A percentile compares a stretch with the other conserved stretches of the same genome.
Evolutionary conservation across 202 grass and related monocot species (phyloP).

Genomic region (Dendrocalamus latiflorus): DNA sequence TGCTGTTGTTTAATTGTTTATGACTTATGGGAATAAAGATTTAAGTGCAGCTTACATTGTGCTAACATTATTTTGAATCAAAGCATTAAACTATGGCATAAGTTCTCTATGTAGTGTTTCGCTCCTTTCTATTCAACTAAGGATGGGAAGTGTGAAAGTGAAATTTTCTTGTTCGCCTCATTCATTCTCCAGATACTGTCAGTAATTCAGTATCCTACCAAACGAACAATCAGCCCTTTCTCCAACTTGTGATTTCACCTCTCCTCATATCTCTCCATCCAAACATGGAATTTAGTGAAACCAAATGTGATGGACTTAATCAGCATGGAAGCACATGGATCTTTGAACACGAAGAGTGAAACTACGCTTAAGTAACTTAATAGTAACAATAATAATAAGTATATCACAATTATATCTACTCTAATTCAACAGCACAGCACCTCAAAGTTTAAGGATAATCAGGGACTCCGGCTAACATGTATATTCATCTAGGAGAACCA

Average conservation of each 20-base stretch:
- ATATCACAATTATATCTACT: too few species aligned
- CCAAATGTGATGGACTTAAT: not conserved
- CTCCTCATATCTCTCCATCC: not conserved
- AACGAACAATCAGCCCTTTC: not conserved
- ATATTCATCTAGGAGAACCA: not conserved
- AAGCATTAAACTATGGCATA: not conserved
- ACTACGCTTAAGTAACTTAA: not conserved
- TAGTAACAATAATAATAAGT: not conserved
- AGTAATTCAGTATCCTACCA: not conserved
- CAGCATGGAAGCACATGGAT: not conserved
- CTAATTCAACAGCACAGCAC: not conserved
- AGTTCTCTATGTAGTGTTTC: not conserved
- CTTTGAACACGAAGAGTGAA: not conserved
- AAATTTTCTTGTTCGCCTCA: not conserved
- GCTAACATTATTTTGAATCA: not conserved
- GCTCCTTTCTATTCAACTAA: not conserved
- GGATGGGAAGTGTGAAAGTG: not conserved
- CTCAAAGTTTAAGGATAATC: not conserved
- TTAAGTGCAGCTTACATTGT: not conserved
- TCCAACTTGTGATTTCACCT: not conserved
- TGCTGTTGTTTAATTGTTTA: not conserved
- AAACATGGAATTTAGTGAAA: not conserved
- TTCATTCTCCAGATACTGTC: not conserved
- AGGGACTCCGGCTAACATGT: not conserved
- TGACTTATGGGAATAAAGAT: not conserved